Base-by-base conservation (phyloP, 768 basidiomycete genomes). In the Termitomyces titanicus region DNA sequence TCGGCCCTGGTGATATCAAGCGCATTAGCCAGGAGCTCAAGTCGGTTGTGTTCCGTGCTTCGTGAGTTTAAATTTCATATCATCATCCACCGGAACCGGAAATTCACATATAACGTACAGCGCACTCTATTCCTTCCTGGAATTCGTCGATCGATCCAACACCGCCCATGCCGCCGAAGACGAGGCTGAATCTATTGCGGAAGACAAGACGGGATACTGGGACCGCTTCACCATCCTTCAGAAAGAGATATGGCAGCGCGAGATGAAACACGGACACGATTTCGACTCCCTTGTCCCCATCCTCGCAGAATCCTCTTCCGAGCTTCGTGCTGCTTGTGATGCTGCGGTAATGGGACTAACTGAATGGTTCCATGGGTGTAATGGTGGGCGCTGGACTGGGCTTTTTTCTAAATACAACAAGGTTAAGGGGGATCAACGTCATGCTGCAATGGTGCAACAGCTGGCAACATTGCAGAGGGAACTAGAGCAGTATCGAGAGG, bases 201-300 rank as follows among this genome's bases (percentile, higher is more conserved):
- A 65, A 5, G 61, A 64, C 27, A 38, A 56, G 37, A n/a, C 47
- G 5, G 57, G 55, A 9, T 64, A 60, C 53, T 57, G 40, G 15
- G 66, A 66, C 24, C 71, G 72, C 18, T 74, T 66, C 49, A 65
- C 70, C 1, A 62, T 58, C 12, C 61, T 74, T 5, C 65, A 67
- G 5, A 59, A 59, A 2, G 59, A 64, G 2, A 64, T 74, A 29
- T 60, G 58, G 13, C 67, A 69, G 40, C 71, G 69, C 20, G 76
- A 79, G 59, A 51, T 64, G 0, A 61, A 66, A 27, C 73, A 77
- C 47, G 77, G 77, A 0, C 76, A 79, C 54, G 70, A 72, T 50
- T 66, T 79, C 15, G 72, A 75, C 50, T 61, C 69, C 0, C 67
- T 77, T 17, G 64, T 78, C 10, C 78, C 77, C 15, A 73, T 79